A percentile compares a stretch with the other conserved stretches of the same genome.
These are phyloP conservation scores for Podaxis pistillaris DNA, from an alignment of 768 basidiomycete genomes.

Conservation along the genomic window DNA sequence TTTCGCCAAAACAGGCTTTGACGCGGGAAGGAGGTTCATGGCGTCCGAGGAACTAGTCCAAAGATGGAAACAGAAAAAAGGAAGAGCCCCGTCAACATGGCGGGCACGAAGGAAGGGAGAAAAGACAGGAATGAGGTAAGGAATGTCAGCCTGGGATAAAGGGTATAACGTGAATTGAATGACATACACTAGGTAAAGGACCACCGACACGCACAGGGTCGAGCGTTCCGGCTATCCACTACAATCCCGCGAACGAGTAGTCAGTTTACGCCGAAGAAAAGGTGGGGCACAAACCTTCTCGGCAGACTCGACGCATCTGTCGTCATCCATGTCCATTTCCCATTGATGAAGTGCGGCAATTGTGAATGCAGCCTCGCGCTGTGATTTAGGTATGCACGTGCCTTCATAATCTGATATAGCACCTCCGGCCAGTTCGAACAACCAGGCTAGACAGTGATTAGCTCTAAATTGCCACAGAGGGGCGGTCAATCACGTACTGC, in stretches of 20 bases:
- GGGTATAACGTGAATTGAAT: constrained; percentile 17
- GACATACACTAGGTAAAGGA: constrained; percentile 78
- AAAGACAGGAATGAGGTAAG: no score
- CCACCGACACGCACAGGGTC: constrained; percentile 74
- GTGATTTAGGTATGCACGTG: constrained; percentile 71
- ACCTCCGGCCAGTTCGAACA: constrained; percentile 88
- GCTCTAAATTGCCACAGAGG: neutral
- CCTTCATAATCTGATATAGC: constrained; percentile 73
- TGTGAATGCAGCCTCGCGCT: constrained; percentile 80
- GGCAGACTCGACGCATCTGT: constrained; percentile 76
- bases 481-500: constrained; percentile 58
- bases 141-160: neutral
- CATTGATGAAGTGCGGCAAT: constrained; percentile 92
- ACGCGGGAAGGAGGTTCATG: constrained; percentile 62
- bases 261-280: neutral
- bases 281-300: constrained; percentile 56
- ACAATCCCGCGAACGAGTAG: constrained; percentile 16
- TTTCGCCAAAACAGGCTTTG: constrained; percentile 68
- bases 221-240: constrained; percentile 83
- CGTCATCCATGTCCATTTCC: constrained; percentile 81
- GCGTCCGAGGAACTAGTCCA: constrained; percentile 67
- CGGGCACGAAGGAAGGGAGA: no score
- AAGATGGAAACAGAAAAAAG: constrained; percentile 1
- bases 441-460: constrained; percentile 61
- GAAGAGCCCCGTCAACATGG: neutral